A percentile compares a stretch with the other conserved stretches of the same genome.
Evolutionary conservation across 306 rosid genomes (phyloP).

Genomic region (barrel medic (Medicago truncatula)): MtrunA17r5.0-ANR NC_053044.1:45501001-45501500

Average conservation of each 20-base stretch:
- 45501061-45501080: constrained; percentile 99
- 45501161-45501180: constrained; percentile 89
- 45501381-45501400: constrained; percentile 96
- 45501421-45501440: constrained; percentile 88
- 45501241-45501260: constrained; percentile 93
- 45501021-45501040: constrained; percentile 96
- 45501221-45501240: constrained; percentile 92
- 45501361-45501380: constrained; percentile 92
- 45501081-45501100: constrained; percentile 97
- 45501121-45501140: constrained; percentile 79
- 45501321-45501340: constrained; percentile 88
- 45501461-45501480: constrained; percentile 78
- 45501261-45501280: constrained; percentile 92
- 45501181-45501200: constrained; percentile 94
- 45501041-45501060: constrained; percentile 94
- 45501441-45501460: constrained; percentile 79
- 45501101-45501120: constrained; percentile 78
- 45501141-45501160: constrained; percentile 96
- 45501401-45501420: constrained; percentile 89
- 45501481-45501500: constrained; percentile 70
- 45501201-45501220: constrained; percentile 97
- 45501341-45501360: constrained; percentile 89
- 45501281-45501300: constrained; percentile 90
- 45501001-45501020: constrained; percentile 86
- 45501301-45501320: constrained; percentile 91